Base-by-base conservation (phyloP, 1,284 basidiomycete genomes). In the Uromyces viciae-fabae region DNA sequence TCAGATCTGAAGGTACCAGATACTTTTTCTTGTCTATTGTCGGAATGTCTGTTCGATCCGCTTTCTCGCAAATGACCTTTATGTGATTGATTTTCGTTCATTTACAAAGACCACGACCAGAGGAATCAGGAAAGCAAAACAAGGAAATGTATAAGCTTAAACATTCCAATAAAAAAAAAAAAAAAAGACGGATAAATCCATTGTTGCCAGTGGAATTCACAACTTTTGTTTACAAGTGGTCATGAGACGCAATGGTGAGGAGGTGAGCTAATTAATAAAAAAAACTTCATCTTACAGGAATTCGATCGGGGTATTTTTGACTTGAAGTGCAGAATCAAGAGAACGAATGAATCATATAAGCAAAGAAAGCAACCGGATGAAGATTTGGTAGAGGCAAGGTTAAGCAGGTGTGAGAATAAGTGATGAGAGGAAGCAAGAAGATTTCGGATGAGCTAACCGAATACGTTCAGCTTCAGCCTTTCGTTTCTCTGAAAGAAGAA, bases 1-100 rank as follows among this genome's bases (percentile, higher is more conserved):
- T 79, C n/a, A 79, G 54, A 60, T 79, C 94, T 75, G 95, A 96
- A 75, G 97, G 97, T 3, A 99, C 97, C 66, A 99, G 90, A 85
- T 99, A 99, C 89, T 99, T 99, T 93, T 99, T 99, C 93, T 99
- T 99, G 90, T 99, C 97, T 85, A 99, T 98, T 28, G 95, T 96
- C 0, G 95, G 94, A 86, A 99, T 98, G 87, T 99, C 97, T 81
- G 95, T 97, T 86, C 94, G 91, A 89, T 99, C 96, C 75, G 95
- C 96, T 89, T 98, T 98, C 90, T 99, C 97, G 88, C 97, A 99
- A 87, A 99, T 99, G 83, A 99, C 95, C 95, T 98, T 64, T 4
- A 28, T 60, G 7, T 11, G 14, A 17, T 17, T 54, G 11, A 49
- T 49, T 49, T 49, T n/a, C n/a, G n/a, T n/a, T n/a, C n/a, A n/a